phyloP scores from a whole-genome alignment of 495 filamentous ascomycete species.

The Tuber calosporum region DNA sequence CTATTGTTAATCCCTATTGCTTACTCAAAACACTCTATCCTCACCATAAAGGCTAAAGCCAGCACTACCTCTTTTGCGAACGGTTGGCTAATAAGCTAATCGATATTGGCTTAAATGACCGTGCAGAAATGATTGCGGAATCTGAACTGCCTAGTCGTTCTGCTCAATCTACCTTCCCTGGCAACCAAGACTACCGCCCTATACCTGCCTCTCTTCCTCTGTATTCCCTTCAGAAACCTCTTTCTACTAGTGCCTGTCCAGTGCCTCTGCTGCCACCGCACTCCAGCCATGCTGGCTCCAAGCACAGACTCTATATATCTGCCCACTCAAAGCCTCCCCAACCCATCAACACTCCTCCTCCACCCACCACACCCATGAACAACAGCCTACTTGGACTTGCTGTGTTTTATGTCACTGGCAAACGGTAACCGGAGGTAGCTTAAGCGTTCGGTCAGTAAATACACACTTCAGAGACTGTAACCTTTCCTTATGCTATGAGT shows the following conservation, averaged over 20 bases:
- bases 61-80: too few relatives aligned
- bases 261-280: too few relatives aligned
- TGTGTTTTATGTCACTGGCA: not conserved
- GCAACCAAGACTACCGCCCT: too few relatives aligned
- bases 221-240: too few relatives aligned
- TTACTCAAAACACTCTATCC: not conserved
- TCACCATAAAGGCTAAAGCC: not conserved
- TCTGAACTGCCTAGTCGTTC: too few relatives aligned
- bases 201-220: too few relatives aligned
- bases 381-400: not conserved
- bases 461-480: not conserved
- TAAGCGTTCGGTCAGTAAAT: constrained; percentile 8
- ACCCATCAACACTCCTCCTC: too few relatives aligned
- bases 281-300: not conserved
- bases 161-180: too few relatives aligned
- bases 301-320: not conserved
- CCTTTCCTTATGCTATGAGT: not conserved
- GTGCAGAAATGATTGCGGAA: too few relatives aligned
- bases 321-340: not conserved
- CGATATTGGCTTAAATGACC: too few relatives aligned
- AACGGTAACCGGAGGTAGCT: not conserved
- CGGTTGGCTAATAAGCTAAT: too few relatives aligned
- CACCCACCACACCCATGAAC: not conserved
- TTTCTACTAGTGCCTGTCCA: too few relatives aligned
- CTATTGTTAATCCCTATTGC: constrained; percentile 11